phyloP scores from a whole-genome alignment of 176 grass and related monocot genomes.

The Oryza meyeriana region DNA sequence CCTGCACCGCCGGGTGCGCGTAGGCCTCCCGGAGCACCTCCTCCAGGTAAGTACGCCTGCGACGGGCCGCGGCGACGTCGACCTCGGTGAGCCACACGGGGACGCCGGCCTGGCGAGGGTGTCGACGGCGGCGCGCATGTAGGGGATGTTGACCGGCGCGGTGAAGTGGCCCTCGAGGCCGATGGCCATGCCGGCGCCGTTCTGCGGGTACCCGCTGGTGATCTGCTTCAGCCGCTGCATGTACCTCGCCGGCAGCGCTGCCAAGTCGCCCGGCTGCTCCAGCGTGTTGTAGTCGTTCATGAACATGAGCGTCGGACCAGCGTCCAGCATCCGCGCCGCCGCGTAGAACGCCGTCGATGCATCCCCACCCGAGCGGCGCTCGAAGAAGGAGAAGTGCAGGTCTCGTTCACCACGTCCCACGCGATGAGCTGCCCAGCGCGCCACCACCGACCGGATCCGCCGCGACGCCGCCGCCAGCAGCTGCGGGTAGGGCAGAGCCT shows the following conservation, averaged over 20 bases:
- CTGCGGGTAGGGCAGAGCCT: not conserved
- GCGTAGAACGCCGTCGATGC: conserved; percentile 63
- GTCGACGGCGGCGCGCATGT: conserved; percentile 70
- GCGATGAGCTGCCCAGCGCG: conserved; percentile 52
- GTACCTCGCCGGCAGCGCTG: conserved; percentile 54
- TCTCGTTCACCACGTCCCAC: conserved; percentile 87
- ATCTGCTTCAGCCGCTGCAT: conserved; percentile 56
- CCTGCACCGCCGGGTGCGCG: conserved; percentile 78
- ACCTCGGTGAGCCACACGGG: conserved; percentile 95
- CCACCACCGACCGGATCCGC: conserved; percentile 38
- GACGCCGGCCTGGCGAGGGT: conserved; percentile 43
- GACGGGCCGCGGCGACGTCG: conserved; percentile 43
- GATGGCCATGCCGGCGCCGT: conserved; percentile 57
- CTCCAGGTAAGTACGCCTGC: conserved; percentile 62
- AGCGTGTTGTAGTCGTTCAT: conserved; percentile 92
- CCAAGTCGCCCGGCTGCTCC: conserved; percentile 61
- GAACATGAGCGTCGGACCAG: conserved; percentile 54
- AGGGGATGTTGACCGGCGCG: conserved; percentile 59
- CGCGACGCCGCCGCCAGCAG: conserved; percentile 26
- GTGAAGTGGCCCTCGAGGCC: conserved; percentile 75
- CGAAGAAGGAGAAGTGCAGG: conserved; percentile 63
- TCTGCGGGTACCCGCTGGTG: conserved; percentile 14
- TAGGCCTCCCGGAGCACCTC: conserved; percentile 78
- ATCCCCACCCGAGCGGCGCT: conserved; percentile 45
- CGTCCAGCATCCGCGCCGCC: conserved; percentile 51